Conservation (phyloP, 768 basidiomycete genomes). For the Ramaria rubella region DNA sequence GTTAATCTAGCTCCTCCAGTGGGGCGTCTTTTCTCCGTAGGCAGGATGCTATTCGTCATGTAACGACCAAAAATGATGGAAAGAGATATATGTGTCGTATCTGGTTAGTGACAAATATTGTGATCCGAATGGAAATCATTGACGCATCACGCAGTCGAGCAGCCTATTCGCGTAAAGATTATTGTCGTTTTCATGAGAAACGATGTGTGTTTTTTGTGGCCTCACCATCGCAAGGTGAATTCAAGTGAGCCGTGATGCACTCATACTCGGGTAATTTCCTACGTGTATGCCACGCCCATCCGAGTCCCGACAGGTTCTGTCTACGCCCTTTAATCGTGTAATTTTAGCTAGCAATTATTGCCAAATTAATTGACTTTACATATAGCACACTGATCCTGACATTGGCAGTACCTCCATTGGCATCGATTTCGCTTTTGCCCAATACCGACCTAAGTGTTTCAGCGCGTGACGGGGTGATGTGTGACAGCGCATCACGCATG, state of each 20-base stretch:
- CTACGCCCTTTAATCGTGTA: no score
- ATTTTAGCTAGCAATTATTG: no score
- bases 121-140: neutral
- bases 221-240: neutral
- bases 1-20: neutral
- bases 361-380: no score
- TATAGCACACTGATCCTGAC: no score
- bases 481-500: neutral
- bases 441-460: no score
- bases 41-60: constrained; percentile 9
- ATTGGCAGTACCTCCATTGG: no score
- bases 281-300: no score
- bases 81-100: constrained; percentile 2
- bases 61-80: constrained; percentile 4
- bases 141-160: neutral
- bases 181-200: neutral
- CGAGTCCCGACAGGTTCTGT: no score
- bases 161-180: neutral
- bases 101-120: neutral
- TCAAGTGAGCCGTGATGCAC: neutral
- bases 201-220: neutral
- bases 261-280: neutral
- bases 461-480: neutral
- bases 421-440: no score
- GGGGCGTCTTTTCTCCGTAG: constrained; percentile 1